Evolutionary conservation across 129 eudicot genomes (phyloP).

Genomic region (Helichrysum umbraculigerum): DNA sequence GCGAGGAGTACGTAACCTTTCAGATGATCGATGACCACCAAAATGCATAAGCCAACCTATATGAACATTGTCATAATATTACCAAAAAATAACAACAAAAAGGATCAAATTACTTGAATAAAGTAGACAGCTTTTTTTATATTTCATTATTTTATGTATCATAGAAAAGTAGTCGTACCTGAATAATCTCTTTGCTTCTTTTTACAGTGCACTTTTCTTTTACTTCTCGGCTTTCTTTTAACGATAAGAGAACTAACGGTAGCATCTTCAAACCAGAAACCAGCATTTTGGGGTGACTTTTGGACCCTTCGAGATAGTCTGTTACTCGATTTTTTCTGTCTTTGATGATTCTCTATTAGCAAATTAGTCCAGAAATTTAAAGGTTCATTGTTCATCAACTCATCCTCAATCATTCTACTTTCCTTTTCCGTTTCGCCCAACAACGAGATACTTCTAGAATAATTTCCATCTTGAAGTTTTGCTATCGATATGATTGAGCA

Average conservation of each 20-base stretch:
- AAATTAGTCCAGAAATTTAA: conserved; percentile 53
- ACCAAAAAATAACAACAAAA: neutral
- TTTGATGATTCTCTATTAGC: conserved; percentile 39
- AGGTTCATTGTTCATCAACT: conserved; percentile 33
- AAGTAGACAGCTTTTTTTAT: neutral
- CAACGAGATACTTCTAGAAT: conserved; percentile 30
- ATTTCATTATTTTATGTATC: neutral
- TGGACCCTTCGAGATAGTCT: conserved; percentile 36
- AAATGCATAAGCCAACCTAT: conserved; percentile 19
- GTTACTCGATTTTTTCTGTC: conserved; percentile 30
- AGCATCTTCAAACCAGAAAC: conserved; percentile 22
- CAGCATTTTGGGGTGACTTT: conserved; percentile 19
- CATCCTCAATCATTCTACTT: conserved; percentile 17
- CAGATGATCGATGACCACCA: conserved; percentile 20
- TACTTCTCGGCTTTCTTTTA: conserved; percentile 16
- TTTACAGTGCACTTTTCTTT: conserved; percentile 14
- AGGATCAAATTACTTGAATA: neutral
- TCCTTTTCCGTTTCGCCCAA: conserved; percentile 56
- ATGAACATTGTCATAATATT: neutral
- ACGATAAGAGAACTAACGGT: neutral
- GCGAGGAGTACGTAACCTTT: conserved; percentile 10
- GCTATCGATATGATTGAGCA: conserved; percentile 42
- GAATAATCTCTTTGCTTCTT: conserved; percentile 16
- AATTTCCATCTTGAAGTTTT: conserved; percentile 32
- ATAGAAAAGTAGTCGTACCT: conserved; percentile 23